Conservation (phyloP, 2,329 filamentous ascomycete genomes). For the Exophiala alcalophila region DNA sequence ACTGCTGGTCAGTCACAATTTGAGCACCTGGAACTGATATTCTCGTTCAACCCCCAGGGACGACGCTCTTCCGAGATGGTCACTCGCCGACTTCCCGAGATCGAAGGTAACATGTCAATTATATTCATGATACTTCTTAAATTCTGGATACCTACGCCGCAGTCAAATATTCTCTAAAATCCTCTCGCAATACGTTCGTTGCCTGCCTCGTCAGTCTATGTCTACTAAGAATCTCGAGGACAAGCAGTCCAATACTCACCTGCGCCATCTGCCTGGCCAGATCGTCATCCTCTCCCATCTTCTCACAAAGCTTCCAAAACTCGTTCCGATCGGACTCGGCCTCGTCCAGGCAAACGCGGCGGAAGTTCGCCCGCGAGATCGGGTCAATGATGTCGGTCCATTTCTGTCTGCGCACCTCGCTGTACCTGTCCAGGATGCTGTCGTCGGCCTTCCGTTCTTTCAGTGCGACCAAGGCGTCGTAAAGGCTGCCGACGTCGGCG, state of each 20-base stretch:
- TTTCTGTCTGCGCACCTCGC: slow-evolving; percentile 40
- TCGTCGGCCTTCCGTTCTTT: slow-evolving; percentile 40
- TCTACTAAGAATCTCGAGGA: not conserved
- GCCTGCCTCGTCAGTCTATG: slow-evolving; percentile 11
- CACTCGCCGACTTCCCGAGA: too few species aligned
- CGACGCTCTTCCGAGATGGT: too few species aligned
- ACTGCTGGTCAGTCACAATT: too few species aligned
- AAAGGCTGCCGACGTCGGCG: slow-evolving; percentile 60
- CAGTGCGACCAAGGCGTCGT: slow-evolving; percentile 55
- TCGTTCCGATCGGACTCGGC: slow-evolving; percentile 37
- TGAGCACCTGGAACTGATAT: too few species aligned
- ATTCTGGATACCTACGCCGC: too few species aligned
- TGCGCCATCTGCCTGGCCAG: slow-evolving; percentile 22
- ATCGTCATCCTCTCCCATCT: slow-evolving; percentile 35
- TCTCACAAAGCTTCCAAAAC: slow-evolving; percentile 38
- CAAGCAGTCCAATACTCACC: slow-evolving; percentile 8
- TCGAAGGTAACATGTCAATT: too few species aligned
- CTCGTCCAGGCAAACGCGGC: slow-evolving; percentile 36
- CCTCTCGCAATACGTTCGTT: slow-evolving; percentile 19
- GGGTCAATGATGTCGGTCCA: slow-evolving; percentile 42
- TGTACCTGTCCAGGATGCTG: slow-evolving; percentile 45
- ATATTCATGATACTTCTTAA: too few species aligned
- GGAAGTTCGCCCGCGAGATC: slow-evolving; percentile 43
- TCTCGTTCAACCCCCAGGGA: too few species aligned
- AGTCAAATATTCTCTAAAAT: slow-evolving; percentile 22